Conservation (phyloP, 192 early-diverging fungal species). For the Funneliformis geosporum region DNA sequence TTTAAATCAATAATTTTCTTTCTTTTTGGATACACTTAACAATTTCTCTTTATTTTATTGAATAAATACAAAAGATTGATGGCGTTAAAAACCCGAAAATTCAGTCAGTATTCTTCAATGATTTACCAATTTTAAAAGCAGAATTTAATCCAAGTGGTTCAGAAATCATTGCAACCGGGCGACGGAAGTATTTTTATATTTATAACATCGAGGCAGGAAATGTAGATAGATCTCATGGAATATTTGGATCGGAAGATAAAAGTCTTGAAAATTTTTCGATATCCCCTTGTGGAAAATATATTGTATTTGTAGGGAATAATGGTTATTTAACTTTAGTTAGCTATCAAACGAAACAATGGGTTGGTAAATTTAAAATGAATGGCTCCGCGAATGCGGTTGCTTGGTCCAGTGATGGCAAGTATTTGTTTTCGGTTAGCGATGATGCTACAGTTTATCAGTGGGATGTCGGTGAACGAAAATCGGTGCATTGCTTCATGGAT, state of each 20-base stretch:
- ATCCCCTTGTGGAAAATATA: constrained; percentile 68
- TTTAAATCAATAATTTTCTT: background rate
- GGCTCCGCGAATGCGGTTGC: constrained; percentile 67
- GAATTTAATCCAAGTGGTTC: constrained; percentile 75
- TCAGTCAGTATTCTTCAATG: constrained; percentile 85
- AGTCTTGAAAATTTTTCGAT: constrained; percentile 70
- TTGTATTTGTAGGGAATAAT: constrained; percentile 78
- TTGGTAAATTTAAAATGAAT: constrained; percentile 90
- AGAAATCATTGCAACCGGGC: constrained; percentile 76
- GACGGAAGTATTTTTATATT: constrained; percentile 78
- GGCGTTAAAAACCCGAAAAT: constrained; percentile 92
- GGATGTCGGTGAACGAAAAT: constrained; percentile 74
- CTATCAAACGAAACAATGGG: constrained; percentile 82
- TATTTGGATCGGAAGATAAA: constrained; percentile 76
- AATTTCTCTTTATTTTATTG: constrained; percentile 10
- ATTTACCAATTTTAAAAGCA: constrained; percentile 80
- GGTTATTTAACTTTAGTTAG: constrained; percentile 85
- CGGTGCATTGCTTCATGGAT: constrained; percentile 79
- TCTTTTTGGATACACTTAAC: background rate
- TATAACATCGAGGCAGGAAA: constrained; percentile 80
- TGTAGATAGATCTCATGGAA: constrained; percentile 68
- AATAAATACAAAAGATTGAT: constrained; percentile 65
- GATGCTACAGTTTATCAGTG: constrained; percentile 92
- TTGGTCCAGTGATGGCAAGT: constrained; percentile 80
- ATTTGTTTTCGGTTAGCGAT: constrained; percentile 72